phyloP scores from a whole-genome alignment of 2,329 filamentous ascomycete species.

The Parastagonospora nodorum region DNA sequence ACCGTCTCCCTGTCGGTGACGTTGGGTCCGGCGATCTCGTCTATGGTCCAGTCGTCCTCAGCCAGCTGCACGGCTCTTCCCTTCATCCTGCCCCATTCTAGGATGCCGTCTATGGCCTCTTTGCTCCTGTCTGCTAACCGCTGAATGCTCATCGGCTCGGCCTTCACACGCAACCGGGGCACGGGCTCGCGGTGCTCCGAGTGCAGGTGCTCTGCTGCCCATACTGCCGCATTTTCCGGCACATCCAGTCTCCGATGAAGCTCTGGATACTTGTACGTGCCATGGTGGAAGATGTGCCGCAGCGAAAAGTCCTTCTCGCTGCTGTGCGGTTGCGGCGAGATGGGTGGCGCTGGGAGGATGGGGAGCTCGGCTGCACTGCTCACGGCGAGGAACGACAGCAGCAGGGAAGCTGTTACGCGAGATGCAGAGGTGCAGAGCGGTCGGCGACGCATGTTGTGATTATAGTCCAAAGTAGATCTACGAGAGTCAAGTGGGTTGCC shows the following conservation, averaged over 20 bases:
- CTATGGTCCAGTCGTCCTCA: conserved; percentile 79
- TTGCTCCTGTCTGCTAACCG: conserved; percentile 79
- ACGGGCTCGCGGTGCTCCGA: conserved; percentile 45
- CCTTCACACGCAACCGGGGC: conserved; percentile 60
- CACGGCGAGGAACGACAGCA: conserved; percentile 71
- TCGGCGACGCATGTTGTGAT: conserved; percentile 31
- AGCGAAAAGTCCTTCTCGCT: conserved; percentile 54
- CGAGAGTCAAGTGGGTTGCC: too few species aligned
- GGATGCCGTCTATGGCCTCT: conserved; percentile 76
- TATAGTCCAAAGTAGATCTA: neutral
- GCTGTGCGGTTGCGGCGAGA: conserved; percentile 24
- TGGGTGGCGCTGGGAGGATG: conserved; percentile 29
- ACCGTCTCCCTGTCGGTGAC: conserved; percentile 84
- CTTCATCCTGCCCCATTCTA: conserved; percentile 71
- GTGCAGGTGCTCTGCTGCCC: conserved; percentile 64
- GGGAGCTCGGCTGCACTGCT: conserved; percentile 48
- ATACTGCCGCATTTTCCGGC: conserved; percentile 63
- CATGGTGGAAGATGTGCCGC: conserved; percentile 91
- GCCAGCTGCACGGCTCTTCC: conserved; percentile 72
- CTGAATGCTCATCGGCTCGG: conserved; percentile 72
- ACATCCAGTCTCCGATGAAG: conserved; percentile 81
- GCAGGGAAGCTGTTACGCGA: conserved; percentile 66
- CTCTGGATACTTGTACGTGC: conserved; percentile 74
- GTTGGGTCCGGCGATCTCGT: conserved; percentile 79
- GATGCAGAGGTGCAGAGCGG: conserved; percentile 57